Conservation (phyloP, 1,139 yeast genomes). For the Yamadazyma siamensis region DNA sequence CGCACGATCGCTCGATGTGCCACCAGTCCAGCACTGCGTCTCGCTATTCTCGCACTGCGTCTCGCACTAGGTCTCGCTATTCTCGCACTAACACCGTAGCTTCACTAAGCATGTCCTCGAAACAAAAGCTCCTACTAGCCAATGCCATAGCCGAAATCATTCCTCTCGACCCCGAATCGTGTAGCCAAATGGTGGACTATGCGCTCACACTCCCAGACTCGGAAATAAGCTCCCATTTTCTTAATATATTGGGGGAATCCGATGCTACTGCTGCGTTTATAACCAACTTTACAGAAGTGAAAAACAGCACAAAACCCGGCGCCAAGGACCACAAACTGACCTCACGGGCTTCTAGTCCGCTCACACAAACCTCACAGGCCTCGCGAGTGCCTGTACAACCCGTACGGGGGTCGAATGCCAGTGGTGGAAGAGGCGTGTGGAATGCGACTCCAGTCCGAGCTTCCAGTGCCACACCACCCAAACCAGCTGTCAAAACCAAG, state of each 20-base stretch:
- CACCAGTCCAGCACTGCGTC: too few species aligned
- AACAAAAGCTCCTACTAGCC: conserved; percentile 12
- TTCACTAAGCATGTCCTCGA: conserved; percentile 9
- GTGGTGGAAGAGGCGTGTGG: background rate
- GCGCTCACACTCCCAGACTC: conserved; percentile 38
- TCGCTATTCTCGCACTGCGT: too few species aligned
- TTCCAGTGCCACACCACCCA: background rate
- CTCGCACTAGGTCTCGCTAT: too few species aligned
- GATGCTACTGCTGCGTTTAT: conserved; percentile 42
- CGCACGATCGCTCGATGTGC: too few species aligned
- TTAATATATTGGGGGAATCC: conserved; percentile 52
- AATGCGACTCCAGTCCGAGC: background rate
- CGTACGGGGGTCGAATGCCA: background rate
- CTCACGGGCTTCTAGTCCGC: too few species aligned
- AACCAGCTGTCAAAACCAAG: conserved; percentile 1
- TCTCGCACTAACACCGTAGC: too few species aligned
- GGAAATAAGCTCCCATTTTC: conserved; percentile 46
- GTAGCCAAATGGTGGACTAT: conserved; percentile 44
- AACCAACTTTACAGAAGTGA: conserved; percentile 22
- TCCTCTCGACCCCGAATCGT: conserved; percentile 38
- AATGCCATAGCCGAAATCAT: conserved; percentile 23
- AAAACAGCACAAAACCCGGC: conserved; percentile 4
- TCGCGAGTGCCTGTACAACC: too few species aligned
- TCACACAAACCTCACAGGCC: too few species aligned
- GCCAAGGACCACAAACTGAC: too few species aligned